Base-by-base conservation (phyloP, 345 rosid genomes). In the Lenwebbia sp. region DNA sequence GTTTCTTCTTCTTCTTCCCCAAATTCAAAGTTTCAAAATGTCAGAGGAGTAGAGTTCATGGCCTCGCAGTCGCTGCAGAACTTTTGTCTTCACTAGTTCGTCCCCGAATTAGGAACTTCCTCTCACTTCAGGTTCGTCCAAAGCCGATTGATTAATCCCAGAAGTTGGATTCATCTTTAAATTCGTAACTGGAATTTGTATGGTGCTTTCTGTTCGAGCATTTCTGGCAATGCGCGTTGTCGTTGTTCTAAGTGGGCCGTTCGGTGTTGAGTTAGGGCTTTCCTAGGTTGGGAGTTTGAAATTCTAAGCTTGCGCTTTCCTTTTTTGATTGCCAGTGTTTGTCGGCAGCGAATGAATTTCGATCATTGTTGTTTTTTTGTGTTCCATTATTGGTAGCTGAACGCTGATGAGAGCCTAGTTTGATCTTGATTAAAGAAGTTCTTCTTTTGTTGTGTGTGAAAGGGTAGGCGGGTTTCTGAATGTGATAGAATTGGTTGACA, bases 11-110 rank as follows among this genome's bases (percentile, higher is more conserved):
- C 44, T 52, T 40, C 52, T 83, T 55, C 82, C 83, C 56, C 65
- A 58, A 84, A 84, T 87, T 84, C 86, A 83, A 87, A 87, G 86
- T 87, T 87, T 86, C 78, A 87, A 87, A 41, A 47, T 44, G 41
- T 21, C 62, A 83, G 53, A 44, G 58, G 17, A 19, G 81, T 54
- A 2, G 84, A 55, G 58, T 40, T 33, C 75, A 28, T 15, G 54
- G 84, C 55, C 40, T 70, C 26, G 13, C 78, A 4, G 47, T 70
- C 25, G 78, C 78, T 33, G 78, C 47, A 6, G 78, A 22, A 10
- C 47, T 70, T 40, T 19, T 19, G 47, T 19, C 47, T 37, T 70
- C 44, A 70, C 78, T 19, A 19, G 47, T 37, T 30, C 75, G 41
- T 62, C 75, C 9, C 41, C 47, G 47, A 33, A 70, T 8, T 0